Evolutionary conservation across 345 rosid species (phyloP).

Genomic region (Salix caprea): DNA sequence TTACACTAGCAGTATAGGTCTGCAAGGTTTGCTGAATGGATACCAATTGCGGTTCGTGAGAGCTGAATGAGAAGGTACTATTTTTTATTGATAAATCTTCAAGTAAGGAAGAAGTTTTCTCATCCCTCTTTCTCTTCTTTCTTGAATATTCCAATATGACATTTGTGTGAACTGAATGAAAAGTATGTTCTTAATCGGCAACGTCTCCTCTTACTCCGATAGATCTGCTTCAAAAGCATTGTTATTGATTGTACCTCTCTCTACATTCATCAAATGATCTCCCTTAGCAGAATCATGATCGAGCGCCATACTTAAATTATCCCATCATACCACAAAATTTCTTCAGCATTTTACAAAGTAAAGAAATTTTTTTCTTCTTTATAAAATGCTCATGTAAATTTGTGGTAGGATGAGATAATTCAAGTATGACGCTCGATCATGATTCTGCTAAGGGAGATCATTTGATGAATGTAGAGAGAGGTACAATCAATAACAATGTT

Average conservation of each 20-base stretch:
- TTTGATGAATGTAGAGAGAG: neutral
- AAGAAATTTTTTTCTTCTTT: neutral
- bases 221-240: neutral
- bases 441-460: slow-evolving; percentile 1
- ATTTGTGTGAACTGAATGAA: neutral
- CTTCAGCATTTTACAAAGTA: no score
- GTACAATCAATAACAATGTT: neutral
- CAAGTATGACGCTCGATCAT: neutral
- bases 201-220: neutral
- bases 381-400: no score
- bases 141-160: neutral
- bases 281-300: neutral
- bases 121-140: neutral
- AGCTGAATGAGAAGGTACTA: no score
- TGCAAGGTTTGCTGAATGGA: slow-evolving; percentile 49
- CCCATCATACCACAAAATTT: neutral
- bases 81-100: neutral
- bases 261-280: neutral
- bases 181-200: neutral
- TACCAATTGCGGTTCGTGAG: neutral
- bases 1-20: slow-evolving; percentile 77
- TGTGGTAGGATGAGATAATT: neutral
- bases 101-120: no score
- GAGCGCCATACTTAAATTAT: neutral
- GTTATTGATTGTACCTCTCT: neutral